These are phyloP conservation scores for Solanum clarkiae DNA, from an alignment of 257 asterid genomes.

Conservation along the genomic window DNA sequence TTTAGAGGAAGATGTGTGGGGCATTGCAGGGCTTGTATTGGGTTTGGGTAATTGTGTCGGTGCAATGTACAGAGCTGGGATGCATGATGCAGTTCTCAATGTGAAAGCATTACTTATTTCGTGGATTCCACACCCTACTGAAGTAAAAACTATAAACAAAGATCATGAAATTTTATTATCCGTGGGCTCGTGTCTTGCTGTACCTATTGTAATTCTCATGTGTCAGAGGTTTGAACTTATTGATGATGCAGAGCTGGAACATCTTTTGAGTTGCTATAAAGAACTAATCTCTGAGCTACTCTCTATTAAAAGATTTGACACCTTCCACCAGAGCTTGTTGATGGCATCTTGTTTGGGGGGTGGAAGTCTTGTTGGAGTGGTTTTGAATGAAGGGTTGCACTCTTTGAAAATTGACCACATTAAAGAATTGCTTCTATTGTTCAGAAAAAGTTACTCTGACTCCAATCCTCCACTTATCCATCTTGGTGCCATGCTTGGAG, in stretches of 20 bases:
- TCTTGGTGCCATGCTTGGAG: slow-evolving; percentile 90
- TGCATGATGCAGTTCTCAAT: slow-evolving; percentile 46
- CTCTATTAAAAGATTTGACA: slow-evolving; percentile 35
- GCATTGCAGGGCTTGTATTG: slow-evolving; percentile 67
- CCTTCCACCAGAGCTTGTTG: slow-evolving; percentile 57
- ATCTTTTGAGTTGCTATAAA: slow-evolving; percentile 33
- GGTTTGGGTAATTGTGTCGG: slow-evolving; percentile 72
- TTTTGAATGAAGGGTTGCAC: slow-evolving; percentile 45
- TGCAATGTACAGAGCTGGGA: slow-evolving; percentile 77
- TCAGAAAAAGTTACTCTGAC: slow-evolving; percentile 52
- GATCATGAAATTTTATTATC: slow-evolving; percentile 29
- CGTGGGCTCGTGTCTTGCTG: slow-evolving; percentile 71
- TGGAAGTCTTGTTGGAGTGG: slow-evolving; percentile 58
- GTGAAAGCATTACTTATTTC: slow-evolving; percentile 56
- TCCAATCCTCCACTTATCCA: slow-evolving; percentile 52
- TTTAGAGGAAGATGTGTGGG: slow-evolving; percentile 81
- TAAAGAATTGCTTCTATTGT: slow-evolving; percentile 42
- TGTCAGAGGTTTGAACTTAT: slow-evolving; percentile 71
- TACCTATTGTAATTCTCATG: slow-evolving; percentile 56
- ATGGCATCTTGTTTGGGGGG: slow-evolving; percentile 83
- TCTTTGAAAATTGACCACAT: slow-evolving; percentile 38
- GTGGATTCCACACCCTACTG: slow-evolving; percentile 35
- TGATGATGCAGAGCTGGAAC: slow-evolving; percentile 48
- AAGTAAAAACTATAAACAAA: slow-evolving; percentile 10
- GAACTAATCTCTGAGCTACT: slow-evolving; percentile 50